Conservation (phyloP, 2,329 filamentous ascomycete species). For the Pyrenochaeta sp. region DNA sequence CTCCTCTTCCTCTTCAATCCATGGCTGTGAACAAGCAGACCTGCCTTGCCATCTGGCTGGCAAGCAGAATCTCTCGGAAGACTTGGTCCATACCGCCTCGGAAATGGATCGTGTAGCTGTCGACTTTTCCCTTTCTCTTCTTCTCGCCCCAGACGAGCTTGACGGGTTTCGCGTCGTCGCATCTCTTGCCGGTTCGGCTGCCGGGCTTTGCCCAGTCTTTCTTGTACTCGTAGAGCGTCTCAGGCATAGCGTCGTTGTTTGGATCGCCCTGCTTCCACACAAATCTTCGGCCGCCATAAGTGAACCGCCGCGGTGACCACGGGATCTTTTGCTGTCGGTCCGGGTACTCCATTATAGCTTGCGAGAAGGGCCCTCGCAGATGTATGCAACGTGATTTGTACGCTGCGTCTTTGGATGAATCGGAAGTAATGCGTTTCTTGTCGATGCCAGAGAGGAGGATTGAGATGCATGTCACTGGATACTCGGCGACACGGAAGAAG, state of each 20-base stretch:
- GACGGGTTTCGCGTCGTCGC: slow-evolving; percentile 39
- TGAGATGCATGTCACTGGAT: slow-evolving; percentile 40
- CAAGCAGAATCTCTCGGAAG: slow-evolving; percentile 45
- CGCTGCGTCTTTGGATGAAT: slow-evolving; percentile 36
- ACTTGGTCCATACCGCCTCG: slow-evolving; percentile 48
- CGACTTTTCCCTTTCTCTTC: slow-evolving; percentile 45
- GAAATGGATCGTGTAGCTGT: slow-evolving; percentile 49
- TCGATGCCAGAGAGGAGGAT: slow-evolving; percentile 46
- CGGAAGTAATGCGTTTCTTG: slow-evolving; percentile 33
- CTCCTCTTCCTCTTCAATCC: slow-evolving; percentile 22
- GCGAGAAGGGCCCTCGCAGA: slow-evolving; percentile 40
- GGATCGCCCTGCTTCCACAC: slow-evolving; percentile 55
- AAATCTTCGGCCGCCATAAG: slow-evolving; percentile 45
- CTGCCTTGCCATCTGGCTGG: slow-evolving; percentile 48
- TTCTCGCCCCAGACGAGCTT: slow-evolving; percentile 48
- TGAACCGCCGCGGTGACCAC: slow-evolving; percentile 48
- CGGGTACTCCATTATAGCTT: slow-evolving; percentile 46
- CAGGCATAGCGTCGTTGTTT: slow-evolving; percentile 55
- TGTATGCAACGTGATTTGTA: slow-evolving; percentile 48
- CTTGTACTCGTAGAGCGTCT: slow-evolving; percentile 46
- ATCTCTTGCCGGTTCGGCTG: slow-evolving; percentile 44
- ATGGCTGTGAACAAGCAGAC: slow-evolving; percentile 48
- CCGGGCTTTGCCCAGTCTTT: slow-evolving; percentile 46
- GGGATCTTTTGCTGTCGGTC: slow-evolving; percentile 48
- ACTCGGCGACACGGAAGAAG: slow-evolving; percentile 47